Evolutionary conservation across 2,329 filamentous ascomycete genomes (phyloP), one percentile per base, ranked within the genome.

Genomic region (Knoxdaviesia capensis): DNA sequence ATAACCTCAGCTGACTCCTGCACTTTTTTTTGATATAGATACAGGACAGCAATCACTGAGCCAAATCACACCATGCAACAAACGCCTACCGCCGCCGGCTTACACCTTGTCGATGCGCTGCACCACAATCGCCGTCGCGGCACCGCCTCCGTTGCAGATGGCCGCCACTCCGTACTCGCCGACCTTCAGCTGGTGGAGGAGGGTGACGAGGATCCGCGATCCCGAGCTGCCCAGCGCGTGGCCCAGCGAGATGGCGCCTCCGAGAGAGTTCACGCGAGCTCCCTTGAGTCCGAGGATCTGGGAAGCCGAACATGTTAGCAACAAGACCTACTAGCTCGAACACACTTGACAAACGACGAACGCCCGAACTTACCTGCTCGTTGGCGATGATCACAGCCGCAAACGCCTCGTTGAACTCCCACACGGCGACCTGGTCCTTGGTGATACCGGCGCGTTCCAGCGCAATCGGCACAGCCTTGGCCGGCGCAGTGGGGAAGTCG

Each of bases 361-460:
- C 9, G 20, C 11, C 7, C 11, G 37, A 34, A 43, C 50, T 47
- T 53, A 79, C 78, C 73, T 93, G 87, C 53, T 84, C 80, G 55
- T 96, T 94, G 36, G 88, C 87, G 56, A 90, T 86, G 59, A 94
- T 90, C 31, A 94, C 87, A 5, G 83, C 84, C 31, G 90, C 88
- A 56, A 98, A 98, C 0, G 90, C 90, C 63, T 98, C 90, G 59
- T 98, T 98, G 61, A 98, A 94, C 59, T 96, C 90, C 88, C 90
- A 96, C 28, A 94, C 65, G 5, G 88, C 78, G 38, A 98, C 85
- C 58, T 96, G 82, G 39, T 92, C 80, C 61, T 87, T 85, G 48
- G 75, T 84, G 50, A 98, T 87, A 7, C 88, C 87, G 1, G 90
- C 90, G 44, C 87, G 73, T 59, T 86, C 73, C 41, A 98, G 68